Conservation (phyloP, 176 grass and related monocot species). For the Poa annua region DNA sequence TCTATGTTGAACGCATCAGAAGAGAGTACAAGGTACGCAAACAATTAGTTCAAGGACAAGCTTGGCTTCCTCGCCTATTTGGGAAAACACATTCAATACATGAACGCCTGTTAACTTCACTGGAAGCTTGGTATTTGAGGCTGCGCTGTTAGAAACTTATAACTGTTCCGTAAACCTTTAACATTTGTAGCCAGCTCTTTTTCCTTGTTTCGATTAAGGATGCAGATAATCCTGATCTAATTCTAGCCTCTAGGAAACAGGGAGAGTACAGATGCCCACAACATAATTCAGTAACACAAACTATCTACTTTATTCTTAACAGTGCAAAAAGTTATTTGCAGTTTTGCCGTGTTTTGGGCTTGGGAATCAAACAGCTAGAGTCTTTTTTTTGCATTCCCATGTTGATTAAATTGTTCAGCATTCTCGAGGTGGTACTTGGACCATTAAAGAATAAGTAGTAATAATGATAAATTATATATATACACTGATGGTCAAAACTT, state of each 20-base stretch:
- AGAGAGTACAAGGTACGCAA: conserved; percentile 89
- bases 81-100: background rate
- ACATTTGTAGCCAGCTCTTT: background rate
- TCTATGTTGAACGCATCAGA: conserved; percentile 95
- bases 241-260: background rate
- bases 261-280: background rate
- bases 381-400: background rate
- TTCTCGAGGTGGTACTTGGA: background rate
- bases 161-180: conserved; percentile 22
- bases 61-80: conserved; percentile 16
- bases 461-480: too few species aligned
- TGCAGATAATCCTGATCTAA: background rate
- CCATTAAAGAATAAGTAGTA: too few species aligned
- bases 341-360: background rate
- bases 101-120: conserved; percentile 13
- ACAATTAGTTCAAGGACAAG: background rate
- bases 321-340: background rate
- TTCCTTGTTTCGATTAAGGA: conserved; percentile 1
- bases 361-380: background rate
- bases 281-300: background rate
- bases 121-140: conserved; percentile 7
- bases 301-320: background rate
- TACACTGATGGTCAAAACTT: background rate
- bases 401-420: background rate
- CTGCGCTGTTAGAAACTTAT: background rate